These are phyloP conservation scores for Pisolithus marmoratus DNA, from an alignment of 768 basidiomycete genomes.

Conservation along the genomic window DNA sequence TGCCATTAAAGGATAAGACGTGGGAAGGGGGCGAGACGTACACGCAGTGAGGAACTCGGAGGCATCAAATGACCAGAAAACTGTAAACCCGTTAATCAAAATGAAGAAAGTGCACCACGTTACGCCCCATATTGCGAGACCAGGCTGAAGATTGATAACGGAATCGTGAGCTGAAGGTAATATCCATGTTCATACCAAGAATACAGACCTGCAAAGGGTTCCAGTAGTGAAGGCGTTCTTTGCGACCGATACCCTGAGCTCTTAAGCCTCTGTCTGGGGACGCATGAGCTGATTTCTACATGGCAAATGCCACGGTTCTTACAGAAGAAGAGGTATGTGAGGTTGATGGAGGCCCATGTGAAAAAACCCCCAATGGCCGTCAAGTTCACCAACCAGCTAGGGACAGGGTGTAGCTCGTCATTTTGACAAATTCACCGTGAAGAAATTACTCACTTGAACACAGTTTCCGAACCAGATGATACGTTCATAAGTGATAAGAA, in stretches of 20 bases:
- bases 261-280: conserved; percentile 57
- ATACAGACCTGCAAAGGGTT: conserved; percentile 39
- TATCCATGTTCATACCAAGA: neutral
- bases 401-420: conserved; percentile 4
- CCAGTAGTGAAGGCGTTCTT: conserved; percentile 50
- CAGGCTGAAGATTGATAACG: conserved; percentile 32
- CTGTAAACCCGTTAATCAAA: conserved; percentile 48
- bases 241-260: conserved; percentile 63
- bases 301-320: conserved; percentile 18
- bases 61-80: conserved; percentile 59
- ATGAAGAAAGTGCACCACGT: conserved; percentile 58
- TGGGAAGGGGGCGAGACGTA: conserved; percentile 16
- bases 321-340: conserved; percentile 73
- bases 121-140: conserved; percentile 61
- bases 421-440: neutral
- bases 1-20: neutral
- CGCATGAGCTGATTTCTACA: neutral
- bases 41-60: conserved; percentile 47
- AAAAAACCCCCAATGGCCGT: conserved; percentile 64
- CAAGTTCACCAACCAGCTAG: conserved; percentile 66
- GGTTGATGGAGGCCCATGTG: conserved; percentile 60
- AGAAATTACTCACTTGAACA: conserved; percentile 17
- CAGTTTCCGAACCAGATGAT: conserved; percentile 43
- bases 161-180: neutral
- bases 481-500: conserved; percentile 64